phyloP scores from a whole-genome alignment of 371 early-diverging fungal species.

The Mucor mucedo region DNA sequence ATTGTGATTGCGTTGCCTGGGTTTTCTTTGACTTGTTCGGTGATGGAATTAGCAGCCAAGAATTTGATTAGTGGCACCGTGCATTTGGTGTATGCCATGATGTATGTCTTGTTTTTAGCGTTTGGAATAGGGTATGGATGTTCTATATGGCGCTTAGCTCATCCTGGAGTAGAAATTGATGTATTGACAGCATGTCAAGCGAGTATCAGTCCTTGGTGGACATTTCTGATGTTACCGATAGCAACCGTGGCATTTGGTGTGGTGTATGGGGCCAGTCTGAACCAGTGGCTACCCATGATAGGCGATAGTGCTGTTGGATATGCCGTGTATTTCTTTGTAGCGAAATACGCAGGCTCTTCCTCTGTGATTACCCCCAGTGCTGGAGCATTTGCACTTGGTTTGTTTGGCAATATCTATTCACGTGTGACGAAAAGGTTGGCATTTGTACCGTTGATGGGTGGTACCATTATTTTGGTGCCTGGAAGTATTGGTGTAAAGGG shows the following conservation, averaged over 20 bases:
- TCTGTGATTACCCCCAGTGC: conserved; percentile 43
- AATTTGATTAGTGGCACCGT: conserved; percentile 84
- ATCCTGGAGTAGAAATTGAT: conserved; percentile 16
- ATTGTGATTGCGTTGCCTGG: conserved; percentile 74
- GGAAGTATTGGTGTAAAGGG: conserved; percentile 49
- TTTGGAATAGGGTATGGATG: conserved; percentile 79
- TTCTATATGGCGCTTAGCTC: conserved; percentile 36
- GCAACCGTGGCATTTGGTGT: conserved; percentile 32
- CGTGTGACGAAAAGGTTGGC: conserved; percentile 36
- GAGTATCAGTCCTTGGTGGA: conserved; percentile 39
- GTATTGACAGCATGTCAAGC: conserved; percentile 30
- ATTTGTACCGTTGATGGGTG: conserved; percentile 44
- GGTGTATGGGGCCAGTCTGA: conserved; percentile 36
- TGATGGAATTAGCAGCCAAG: conserved; percentile 81
- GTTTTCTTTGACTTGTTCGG: conserved; percentile 69
- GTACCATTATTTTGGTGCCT: conserved; percentile 44
- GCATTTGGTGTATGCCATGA: conserved; percentile 72
- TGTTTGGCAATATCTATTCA: conserved; percentile 40
- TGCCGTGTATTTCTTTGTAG: conserved; percentile 40
- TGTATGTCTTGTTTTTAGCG: conserved; percentile 74
- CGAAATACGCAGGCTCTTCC: conserved; percentile 17
- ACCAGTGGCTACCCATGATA: conserved; percentile 34
- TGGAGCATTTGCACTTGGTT: conserved; percentile 43
- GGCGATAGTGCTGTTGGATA: conserved; percentile 37
- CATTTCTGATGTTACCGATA: conserved; percentile 35